Base-by-base conservation (phyloP, 495 filamentous ascomycete genomes). In the Xylaria curta region DNA sequence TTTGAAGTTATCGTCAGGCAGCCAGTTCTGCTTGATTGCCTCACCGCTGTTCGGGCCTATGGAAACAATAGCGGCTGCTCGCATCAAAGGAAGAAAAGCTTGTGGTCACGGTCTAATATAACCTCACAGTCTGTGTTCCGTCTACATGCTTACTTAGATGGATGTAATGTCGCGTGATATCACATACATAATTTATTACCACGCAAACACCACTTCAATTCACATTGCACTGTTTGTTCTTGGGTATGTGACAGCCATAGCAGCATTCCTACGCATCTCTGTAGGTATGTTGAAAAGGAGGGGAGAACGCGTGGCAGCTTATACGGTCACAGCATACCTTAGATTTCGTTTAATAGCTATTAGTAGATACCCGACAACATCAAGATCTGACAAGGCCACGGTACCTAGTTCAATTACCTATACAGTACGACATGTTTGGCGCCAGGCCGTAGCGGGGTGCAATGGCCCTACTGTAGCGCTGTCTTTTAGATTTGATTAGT, bases 81-180 rank as follows among this genome's bases (percentile, higher is more conserved):
- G 61, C 42, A 64, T 64, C 24, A 64, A 64, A 6, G 61, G 21
- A 64, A 64, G 17, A n/a, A 7, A 31, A 31, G 28, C 28, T 17
- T 64, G 42, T 47, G 61, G 61, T 33, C 38, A 40, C 10, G 33
- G 42, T 28, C 38, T 17, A 38, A 38, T 38, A 8, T 38, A 8
- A 46, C 38, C 15, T 19, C 13, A 19, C 42, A 26, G 28, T n/a
- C 26, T 28, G 5, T 3, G 61, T 64, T 31, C 61, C 26, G 31
- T 5, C 5, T 40, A 44, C 2, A 24, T 64, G 13, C 24, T 46
- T 21, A 46, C 24, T 46, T 21, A 46, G 17, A 5, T 38, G 19
- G 61, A 6, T 33, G 40, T 21, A 40, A 38, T 62, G 59, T 26
- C 8, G 36, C 21, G 38, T 62, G 59, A 62, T 36, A 62, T 62